A percentile compares a stretch with the other conserved stretches of the same genome.
These are phyloP conservation scores for Starmerella geochares DNA, from an alignment of 805 yeast genomes.

Conservation along the genomic window DNA sequence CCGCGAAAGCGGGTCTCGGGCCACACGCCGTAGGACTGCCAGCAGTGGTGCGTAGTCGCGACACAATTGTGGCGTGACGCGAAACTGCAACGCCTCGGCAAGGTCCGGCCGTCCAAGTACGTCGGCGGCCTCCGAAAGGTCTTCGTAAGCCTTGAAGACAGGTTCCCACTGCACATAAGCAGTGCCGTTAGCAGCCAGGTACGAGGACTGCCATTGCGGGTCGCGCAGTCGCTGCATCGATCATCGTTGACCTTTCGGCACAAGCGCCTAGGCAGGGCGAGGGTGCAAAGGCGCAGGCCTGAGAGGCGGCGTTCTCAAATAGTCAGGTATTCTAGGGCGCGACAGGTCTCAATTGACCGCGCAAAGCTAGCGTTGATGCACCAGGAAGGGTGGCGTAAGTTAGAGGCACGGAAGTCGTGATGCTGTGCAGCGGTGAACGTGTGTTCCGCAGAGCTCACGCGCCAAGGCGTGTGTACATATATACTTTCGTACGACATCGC, in stretches of 20 bases:
- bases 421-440: too few species aligned
- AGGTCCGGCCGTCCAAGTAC: conserved; percentile 29
- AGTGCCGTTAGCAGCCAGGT: conserved; percentile 11
- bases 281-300: neutral
- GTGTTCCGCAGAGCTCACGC: too few species aligned
- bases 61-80: conserved; percentile 22
- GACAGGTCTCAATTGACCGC: too few species aligned
- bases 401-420: too few species aligned
- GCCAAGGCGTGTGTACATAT: too few species aligned
- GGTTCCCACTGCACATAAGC: conserved; percentile 14
- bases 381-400: too few species aligned
- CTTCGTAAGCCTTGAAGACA: conserved; percentile 21
- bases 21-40: conserved; percentile 22
- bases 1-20: conserved; percentile 14
- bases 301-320: too few species aligned
- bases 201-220: conserved; percentile 12
- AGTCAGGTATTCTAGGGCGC: too few species aligned
- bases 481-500: too few species aligned
- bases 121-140: conserved; percentile 26
- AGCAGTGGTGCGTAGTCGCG: conserved; percentile 21
- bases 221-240: conserved; percentile 5
- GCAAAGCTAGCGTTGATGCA: too few species aligned
- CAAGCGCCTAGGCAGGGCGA: neutral
- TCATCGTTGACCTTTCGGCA: neutral
- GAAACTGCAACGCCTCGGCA: conserved; percentile 24